Conservation (phyloP, 805 yeast species). For the Starmerella powellii region DNA sequence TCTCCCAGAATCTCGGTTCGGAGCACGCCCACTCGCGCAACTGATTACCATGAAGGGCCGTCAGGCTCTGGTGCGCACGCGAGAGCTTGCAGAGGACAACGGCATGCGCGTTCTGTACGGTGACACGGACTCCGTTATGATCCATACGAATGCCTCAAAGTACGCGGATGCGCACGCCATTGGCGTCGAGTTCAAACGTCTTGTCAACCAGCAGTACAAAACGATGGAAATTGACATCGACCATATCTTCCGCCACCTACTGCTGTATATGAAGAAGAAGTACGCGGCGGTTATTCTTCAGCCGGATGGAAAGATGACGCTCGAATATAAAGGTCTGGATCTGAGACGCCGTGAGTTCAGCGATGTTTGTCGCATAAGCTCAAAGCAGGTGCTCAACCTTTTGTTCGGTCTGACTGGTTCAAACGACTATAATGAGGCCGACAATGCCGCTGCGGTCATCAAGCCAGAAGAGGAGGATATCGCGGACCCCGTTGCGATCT, state of each 20-base stretch:
- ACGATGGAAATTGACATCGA: slow-evolving; percentile 89
- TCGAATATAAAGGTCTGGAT: slow-evolving; percentile 94
- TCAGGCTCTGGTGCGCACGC: slow-evolving; percentile 84
- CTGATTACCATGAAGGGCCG: slow-evolving; percentile 90
- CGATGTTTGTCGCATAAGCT: slow-evolving; percentile 79
- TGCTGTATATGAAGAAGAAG: slow-evolving; percentile 90
- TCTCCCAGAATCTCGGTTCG: slow-evolving; percentile 78
- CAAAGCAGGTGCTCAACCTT: slow-evolving; percentile 53
- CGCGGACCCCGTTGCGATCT: slow-evolving; percentile 10
- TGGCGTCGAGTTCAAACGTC: slow-evolving; percentile 72
- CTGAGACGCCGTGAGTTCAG: slow-evolving; percentile 95
- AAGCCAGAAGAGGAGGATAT: neutral
- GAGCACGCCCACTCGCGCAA: slow-evolving; percentile 93
- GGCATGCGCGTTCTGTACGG: slow-evolving; percentile 85
- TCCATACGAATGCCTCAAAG: slow-evolving; percentile 67
- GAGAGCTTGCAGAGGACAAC: slow-evolving; percentile 79
- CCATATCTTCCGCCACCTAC: slow-evolving; percentile 72
- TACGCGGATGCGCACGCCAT: slow-evolving; percentile 64
- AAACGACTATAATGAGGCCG: slow-evolving; percentile 37
- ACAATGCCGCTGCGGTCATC: neutral
- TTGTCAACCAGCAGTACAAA: slow-evolving; percentile 80
- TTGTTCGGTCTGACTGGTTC: slow-evolving; percentile 32
- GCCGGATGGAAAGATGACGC: slow-evolving; percentile 47
- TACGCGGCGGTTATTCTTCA: slow-evolving; percentile 64
- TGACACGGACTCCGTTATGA: slow-evolving; percentile 98